Base-by-base conservation (phyloP, 176 grass and related monocot genomes). In the Avena insularis region DNA sequence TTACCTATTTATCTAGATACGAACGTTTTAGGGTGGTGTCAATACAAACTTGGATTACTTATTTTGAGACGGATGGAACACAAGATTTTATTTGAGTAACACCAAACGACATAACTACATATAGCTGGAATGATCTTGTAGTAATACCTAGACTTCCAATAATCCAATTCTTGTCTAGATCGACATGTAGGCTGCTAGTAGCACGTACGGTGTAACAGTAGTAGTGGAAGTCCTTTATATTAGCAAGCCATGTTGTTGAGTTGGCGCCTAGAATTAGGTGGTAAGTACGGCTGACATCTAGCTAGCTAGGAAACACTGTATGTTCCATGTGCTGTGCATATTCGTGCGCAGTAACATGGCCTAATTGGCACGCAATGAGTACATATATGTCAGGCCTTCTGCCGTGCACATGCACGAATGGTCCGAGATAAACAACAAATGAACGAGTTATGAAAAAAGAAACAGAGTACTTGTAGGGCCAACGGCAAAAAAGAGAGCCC, bases 291-390 rank as follows among this genome's bases (percentile, higher is more conserved):
- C 35, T 6, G 12, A 12, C 4, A 12, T 27, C 13, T 66, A 31
- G 38, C 20, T 29, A 51, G 45, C 46, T 50, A 50, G 9, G 46
- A 48, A 48, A 75, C 47, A 75, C 21, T 16, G 71, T 48, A 4
- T 15, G 21, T 55, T 46, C 51, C 45, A 40, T 63, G 73, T 23
- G 50, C 23, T 40, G 33, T 68, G 54, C 46, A 56, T 65, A 73
- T 57, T 72, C 54, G 64, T 14, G 43, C 53, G 31, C 7, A 9
- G 49, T 68, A 60, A 20, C 40, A 3, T 78, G 62, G 64, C 74
- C 21, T 49, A 35, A 74, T 73, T 78, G 40, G 64, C 64, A 87
- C 16, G 64, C 75, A 66, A 66, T 25, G 17, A 64, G 80, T 64
- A 2, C 40, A 43, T 43, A 43, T 43, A 43, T 7, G 40, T 7